Evolutionary conservation across 1,284 basidiomycete species (phyloP).

Genomic region (Irpex lacteus): DNA sequence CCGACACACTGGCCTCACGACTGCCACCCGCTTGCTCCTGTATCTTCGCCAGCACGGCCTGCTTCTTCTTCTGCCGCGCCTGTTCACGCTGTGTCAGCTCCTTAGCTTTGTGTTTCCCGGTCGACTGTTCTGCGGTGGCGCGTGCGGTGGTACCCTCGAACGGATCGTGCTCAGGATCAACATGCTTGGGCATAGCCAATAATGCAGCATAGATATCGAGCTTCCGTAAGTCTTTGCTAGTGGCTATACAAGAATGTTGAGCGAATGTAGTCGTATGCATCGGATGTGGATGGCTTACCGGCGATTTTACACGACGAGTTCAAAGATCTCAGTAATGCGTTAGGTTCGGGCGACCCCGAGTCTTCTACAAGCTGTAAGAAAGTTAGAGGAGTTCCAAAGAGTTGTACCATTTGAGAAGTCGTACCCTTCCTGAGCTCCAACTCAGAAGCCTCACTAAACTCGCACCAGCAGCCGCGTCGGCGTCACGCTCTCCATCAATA

Average conservation of each 20-base stretch:
- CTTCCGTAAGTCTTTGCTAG: conserved; percentile 42
- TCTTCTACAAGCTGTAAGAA: conserved; percentile 22
- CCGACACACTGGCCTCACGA: conserved; percentile 3
- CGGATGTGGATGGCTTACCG: conserved; percentile 28
- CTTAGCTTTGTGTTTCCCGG: conserved; percentile 10
- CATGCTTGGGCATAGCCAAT: conserved; percentile 60
- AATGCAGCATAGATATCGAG: conserved; percentile 64
- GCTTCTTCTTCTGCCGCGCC: conserved; percentile 29
- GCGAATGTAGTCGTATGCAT: background rate
- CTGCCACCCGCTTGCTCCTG: conserved; percentile 17
- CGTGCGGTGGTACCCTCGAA: conserved; percentile 4
- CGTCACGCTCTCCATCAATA: conserved; percentile 38
- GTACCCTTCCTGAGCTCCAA: conserved; percentile 21
- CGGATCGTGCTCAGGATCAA: conserved; percentile 43
- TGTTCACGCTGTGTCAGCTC: conserved; percentile 28
- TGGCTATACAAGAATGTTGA: conserved; percentile 33
- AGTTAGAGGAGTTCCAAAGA: background rate
- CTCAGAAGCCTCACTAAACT: conserved; percentile 11
- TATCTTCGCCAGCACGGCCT: conserved; percentile 28
- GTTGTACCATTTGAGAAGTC: background rate
- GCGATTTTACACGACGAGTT: conserved; percentile 37
- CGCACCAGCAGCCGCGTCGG: background rate
- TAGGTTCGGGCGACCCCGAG: conserved; percentile 11
- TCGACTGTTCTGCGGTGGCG: conserved; percentile 4
- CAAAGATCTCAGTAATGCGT: conserved; percentile 34